Conservation (phyloP, 208 protist species). For the Leishmania major region DNA sequence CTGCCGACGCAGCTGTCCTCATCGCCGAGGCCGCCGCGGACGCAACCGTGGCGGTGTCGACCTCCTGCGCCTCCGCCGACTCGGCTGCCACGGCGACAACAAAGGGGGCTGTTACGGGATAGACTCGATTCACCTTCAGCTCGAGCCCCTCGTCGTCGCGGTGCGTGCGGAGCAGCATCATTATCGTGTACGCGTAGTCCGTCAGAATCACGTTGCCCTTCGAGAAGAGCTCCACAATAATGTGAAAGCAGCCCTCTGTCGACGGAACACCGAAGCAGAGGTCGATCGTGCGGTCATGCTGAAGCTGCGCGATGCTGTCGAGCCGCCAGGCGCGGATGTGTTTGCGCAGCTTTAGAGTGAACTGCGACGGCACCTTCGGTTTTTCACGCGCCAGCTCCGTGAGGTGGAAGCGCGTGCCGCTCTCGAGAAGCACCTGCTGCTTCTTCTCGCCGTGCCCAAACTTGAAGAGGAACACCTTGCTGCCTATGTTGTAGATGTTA, state of each 20-base stretch:
- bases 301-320: slow-evolving; percentile 93
- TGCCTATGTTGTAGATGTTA: slow-evolving; percentile 95
- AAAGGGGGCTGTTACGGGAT: slow-evolving; percentile 59
- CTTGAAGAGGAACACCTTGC: slow-evolving; percentile 95
- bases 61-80: not conserved
- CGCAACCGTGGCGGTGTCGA: not conserved
- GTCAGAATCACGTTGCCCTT: slow-evolving; percentile 98
- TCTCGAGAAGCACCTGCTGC: slow-evolving; percentile 91
- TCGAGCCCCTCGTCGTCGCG: slow-evolving; percentile 77
- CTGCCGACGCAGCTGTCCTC: not conserved
- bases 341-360: slow-evolving; percentile 96
- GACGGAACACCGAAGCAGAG: slow-evolving; percentile 92
- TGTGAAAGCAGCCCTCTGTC: slow-evolving; percentile 76
- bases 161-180: slow-evolving; percentile 93
- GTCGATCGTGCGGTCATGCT: slow-evolving; percentile 96
- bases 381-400: slow-evolving; percentile 93
- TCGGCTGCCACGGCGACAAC: not conserved
- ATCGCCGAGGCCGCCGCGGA: not conserved
- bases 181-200: slow-evolving; percentile 93
- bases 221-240: slow-evolving; percentile 90
- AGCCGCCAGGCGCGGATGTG: slow-evolving; percentile 94
- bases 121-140: slow-evolving; percentile 71
- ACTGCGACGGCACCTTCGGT: slow-evolving; percentile 90
- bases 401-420: slow-evolving; percentile 92
- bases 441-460: slow-evolving; percentile 93